Base-by-base conservation (phyloP, 2,329 filamentous ascomycete species). In the Curvularia eragrostidis region DNA sequence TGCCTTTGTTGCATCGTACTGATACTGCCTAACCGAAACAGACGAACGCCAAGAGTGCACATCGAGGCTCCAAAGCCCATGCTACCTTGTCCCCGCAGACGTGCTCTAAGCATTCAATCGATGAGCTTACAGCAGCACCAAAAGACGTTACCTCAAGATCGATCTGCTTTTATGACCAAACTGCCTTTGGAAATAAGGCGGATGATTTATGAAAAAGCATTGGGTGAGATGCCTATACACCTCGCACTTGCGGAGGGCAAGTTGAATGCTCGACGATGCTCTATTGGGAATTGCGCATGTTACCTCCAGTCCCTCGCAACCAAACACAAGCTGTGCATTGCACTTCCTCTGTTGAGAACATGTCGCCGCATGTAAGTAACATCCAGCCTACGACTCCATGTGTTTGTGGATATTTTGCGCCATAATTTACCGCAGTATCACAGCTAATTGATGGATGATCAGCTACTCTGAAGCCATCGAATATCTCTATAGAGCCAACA, bases 401-500 rank as follows among this genome's bases (percentile, higher is more conserved):
- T 32, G 12, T 10, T 32, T 28, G 4, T 28, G 18, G 43, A 42
- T 15, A 13, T 5, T n/a, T 15, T 24, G 4, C n/a, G n/a, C n/a
- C n/a, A 46, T 23, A 24, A 15, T 15, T n/a, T n/a, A n/a, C n/a
- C n/a, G n/a, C 12, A 38, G 42, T 23, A 6, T 18, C 15, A 36
- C 21, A 8, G 28, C 47, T 67, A 47, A 62, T 36, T 2, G 28
- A 32, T 15, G 12, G 15, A 18, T 12, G 2, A 6, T 7, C 30
- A 70, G 67, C n/a, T 70, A 71, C 46, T 66, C 65, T 13, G 68
- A 71, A 58, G 61, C 64, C 3, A 58, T 69, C 10, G 61, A 66
- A 7, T 63, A 58, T 43, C 59, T 70, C 13, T 70, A 70, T 43
- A 61, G 50, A n/a, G 30, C 48, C 38, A 68, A 67, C 39, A 36